These are phyloP conservation scores for Paecilomyces fulvus DNA, from an alignment of 2,329 filamentous ascomycete species.

Conservation along the genomic window DNA sequence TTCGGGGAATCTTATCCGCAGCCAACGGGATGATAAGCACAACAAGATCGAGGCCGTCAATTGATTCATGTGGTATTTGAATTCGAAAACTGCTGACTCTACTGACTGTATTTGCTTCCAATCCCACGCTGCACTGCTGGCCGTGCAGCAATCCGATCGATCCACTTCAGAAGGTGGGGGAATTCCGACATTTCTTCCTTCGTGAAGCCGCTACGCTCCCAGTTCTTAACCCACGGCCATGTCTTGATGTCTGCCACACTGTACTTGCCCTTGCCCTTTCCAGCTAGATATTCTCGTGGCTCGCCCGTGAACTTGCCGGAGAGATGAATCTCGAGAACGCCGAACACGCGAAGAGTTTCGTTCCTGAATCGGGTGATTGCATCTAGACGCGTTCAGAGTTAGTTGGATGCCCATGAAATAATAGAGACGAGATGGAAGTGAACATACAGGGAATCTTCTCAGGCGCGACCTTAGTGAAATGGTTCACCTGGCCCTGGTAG, in stretches of 20 bases:
- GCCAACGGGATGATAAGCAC: background rate
- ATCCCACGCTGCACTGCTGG: constrained; percentile 41
- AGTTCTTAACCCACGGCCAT: constrained; percentile 44
- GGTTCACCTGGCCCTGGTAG: constrained; percentile 34
- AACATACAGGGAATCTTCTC: constrained; percentile 39
- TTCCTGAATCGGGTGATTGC: constrained; percentile 46
- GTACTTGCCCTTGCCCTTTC: constrained; percentile 48
- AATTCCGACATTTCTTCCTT: constrained; percentile 42
- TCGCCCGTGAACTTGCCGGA: constrained; percentile 44
- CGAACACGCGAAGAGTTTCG: constrained; percentile 44
- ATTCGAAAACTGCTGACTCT: constrained; percentile 1
- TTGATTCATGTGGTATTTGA: background rate
- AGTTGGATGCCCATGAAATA: background rate
- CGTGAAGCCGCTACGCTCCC: constrained; percentile 36
- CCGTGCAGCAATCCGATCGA: constrained; percentile 42
- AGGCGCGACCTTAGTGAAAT: constrained; percentile 37
- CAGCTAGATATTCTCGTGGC: constrained; percentile 45
- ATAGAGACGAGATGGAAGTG: background rate
- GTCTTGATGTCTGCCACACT: constrained; percentile 46
- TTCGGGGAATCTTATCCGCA: background rate
- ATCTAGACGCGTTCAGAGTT: constrained; percentile 16
- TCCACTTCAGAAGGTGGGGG: constrained; percentile 46
- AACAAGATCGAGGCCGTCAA: background rate
- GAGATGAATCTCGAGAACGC: constrained; percentile 49
- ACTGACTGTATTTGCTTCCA: constrained; percentile 28